These are phyloP conservation scores for Beta macrorhiza DNA, from an alignment of 179 eudicot species.

Conservation along the genomic window DNA sequence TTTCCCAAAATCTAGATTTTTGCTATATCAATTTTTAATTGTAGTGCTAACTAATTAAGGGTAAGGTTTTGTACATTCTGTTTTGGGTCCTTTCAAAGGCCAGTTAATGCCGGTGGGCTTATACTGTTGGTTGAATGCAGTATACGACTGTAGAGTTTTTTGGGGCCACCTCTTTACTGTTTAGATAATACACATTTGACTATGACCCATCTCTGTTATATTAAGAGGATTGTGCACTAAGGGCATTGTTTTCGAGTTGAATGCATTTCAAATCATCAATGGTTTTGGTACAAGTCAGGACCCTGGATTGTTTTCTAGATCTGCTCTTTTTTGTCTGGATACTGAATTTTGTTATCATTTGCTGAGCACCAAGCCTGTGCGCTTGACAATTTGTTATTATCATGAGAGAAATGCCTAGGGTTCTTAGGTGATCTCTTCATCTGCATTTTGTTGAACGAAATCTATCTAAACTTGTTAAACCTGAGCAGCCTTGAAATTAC, in stretches of 20 bases:
- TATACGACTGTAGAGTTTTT: no score
- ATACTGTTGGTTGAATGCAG: no score
- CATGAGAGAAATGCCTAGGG: not conserved
- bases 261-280: not conserved
- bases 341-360: not conserved
- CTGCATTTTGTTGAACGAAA: no score
- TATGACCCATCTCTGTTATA: no score
- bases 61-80: no score
- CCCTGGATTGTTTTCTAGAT: not conserved
- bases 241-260: not conserved
- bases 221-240: not conserved
- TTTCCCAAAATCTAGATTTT: not conserved
- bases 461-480: no score
- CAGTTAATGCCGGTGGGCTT: no score
- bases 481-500: no score
- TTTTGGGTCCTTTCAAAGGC: no score
- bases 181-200: no score
- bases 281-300: not conserved
- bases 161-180: no score
- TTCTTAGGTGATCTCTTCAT: not conserved
- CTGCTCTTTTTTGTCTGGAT: constrained; percentile 3
- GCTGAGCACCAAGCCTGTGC: not conserved
- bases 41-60: not conserved
- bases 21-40: not conserved
- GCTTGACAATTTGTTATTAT: not conserved